Evolutionary conservation across 2,329 filamentous ascomycete genomes (phyloP).

Genomic region (Tolypocladium amazonense): DNA sequence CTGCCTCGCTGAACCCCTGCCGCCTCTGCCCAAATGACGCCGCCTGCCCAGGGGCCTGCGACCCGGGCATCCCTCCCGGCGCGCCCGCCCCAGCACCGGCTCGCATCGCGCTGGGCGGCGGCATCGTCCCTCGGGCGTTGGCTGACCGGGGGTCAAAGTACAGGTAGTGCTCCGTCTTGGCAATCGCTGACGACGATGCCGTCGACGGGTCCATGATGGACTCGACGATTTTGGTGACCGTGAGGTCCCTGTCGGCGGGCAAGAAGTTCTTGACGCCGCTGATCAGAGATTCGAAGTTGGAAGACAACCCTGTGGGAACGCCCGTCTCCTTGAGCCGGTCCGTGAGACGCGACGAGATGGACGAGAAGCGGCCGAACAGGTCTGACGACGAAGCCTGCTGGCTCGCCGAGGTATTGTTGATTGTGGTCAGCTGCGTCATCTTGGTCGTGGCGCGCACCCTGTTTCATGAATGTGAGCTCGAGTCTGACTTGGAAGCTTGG

Average conservation of each 20-base stretch:
- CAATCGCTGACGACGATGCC: conserved; percentile 82
- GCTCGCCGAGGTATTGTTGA: conserved; percentile 58
- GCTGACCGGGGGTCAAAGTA: conserved; percentile 95
- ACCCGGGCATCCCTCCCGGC: conserved; percentile 40
- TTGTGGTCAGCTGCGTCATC: conserved; percentile 95
- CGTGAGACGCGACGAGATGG: conserved; percentile 82
- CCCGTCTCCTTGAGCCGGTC: conserved; percentile 87
- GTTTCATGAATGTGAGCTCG: conserved; percentile 6
- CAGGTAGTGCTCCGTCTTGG: conserved; percentile 91
- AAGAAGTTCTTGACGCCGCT: conserved; percentile 97
- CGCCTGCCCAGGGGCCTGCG: conserved; percentile 48
- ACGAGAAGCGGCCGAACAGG: conserved; percentile 87
- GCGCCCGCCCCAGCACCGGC: conserved; percentile 28
- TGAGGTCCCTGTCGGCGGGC: conserved; percentile 90
- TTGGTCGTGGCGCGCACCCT: conserved; percentile 88
- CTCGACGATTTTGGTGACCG: conserved; percentile 95
- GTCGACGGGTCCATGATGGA: conserved; percentile 93
- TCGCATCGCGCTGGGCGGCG: conserved; percentile 57
- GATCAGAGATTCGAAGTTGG: conserved; percentile 88
- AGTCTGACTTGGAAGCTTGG: background rate
- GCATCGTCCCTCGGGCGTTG: conserved; percentile 86
- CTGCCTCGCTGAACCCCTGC: conserved; percentile 80
- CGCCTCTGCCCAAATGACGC: conserved; percentile 86
- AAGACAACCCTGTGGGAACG: conserved; percentile 56
- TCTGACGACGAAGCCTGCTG: conserved; percentile 56